phyloP scores from a whole-genome alignment of 2,329 filamentous ascomycete genomes.

The Trichophyton benhamiae region DNA sequence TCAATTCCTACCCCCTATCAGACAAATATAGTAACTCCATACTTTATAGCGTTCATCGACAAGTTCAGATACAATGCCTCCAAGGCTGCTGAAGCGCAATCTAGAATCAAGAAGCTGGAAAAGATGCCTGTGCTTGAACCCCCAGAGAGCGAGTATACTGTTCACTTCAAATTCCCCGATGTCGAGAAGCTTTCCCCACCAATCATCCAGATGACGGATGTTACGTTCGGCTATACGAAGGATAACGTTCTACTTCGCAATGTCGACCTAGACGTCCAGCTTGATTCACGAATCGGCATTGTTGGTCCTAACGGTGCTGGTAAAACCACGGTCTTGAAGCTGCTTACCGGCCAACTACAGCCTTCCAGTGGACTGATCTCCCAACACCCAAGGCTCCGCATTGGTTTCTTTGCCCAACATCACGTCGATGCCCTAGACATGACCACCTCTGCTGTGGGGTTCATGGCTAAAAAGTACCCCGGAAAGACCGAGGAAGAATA shows the following conservation, averaged over 20 bases:
- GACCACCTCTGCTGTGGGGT: slow-evolving; percentile 76
- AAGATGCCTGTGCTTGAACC: slow-evolving; percentile 86
- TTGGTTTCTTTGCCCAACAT: slow-evolving; percentile 97
- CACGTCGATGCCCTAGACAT: slow-evolving; percentile 94
- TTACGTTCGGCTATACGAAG: slow-evolving; percentile 74
- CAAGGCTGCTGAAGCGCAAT: slow-evolving; percentile 96
- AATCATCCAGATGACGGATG: slow-evolving; percentile 92
- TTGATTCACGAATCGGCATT: slow-evolving; percentile 96
- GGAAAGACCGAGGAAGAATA: slow-evolving; percentile 94
- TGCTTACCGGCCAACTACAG: slow-evolving; percentile 77
- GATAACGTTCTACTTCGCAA: slow-evolving; percentile 71
- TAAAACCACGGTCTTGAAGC: slow-evolving; percentile 95
- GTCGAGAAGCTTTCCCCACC: slow-evolving; percentile 96
- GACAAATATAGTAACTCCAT: neutral
- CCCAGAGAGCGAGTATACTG: slow-evolving; percentile 86
- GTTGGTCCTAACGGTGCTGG: slow-evolving; percentile 98
- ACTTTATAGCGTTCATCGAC: slow-evolving; percentile 68
- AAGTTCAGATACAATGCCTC: slow-evolving; percentile 99
- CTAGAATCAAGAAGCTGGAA: slow-evolving; percentile 96
- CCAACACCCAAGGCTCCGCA: slow-evolving; percentile 71
- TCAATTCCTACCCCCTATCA: neutral
- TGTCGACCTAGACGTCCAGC: slow-evolving; percentile 90
- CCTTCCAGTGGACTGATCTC: slow-evolving; percentile 72
- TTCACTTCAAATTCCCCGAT: slow-evolving; percentile 94
- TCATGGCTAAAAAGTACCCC: slow-evolving; percentile 88